phyloP scores from a whole-genome alignment of 1,284 basidiomycete genomes.

The Exobasidium cylindrosporum region DNA sequence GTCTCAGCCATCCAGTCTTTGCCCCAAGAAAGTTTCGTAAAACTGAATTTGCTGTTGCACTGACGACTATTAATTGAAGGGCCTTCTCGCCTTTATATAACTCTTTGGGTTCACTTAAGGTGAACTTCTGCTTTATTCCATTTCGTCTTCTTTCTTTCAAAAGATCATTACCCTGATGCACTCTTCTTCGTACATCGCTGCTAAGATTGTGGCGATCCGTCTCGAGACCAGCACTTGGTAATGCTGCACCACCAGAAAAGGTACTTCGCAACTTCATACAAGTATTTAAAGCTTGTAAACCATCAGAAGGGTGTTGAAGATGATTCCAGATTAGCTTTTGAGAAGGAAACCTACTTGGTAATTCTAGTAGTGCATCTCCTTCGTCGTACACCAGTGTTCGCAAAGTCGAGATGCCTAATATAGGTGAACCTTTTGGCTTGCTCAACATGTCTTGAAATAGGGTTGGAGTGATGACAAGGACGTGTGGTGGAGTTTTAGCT shows the following conservation, averaged over 20 bases:
- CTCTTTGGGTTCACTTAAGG: slow-evolving; percentile 20
- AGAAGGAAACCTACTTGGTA: slow-evolving; percentile 48
- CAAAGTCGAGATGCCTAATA: slow-evolving; percentile 41
- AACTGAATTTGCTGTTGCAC: slow-evolving; percentile 52
- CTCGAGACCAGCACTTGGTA: slow-evolving; percentile 44
- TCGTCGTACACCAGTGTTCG: slow-evolving; percentile 50
- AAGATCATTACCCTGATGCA: slow-evolving; percentile 14
- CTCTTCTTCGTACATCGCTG: slow-evolving; percentile 29
- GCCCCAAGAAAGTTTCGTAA: slow-evolving; percentile 52
- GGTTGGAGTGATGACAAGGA: slow-evolving; percentile 48
- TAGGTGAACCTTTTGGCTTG: slow-evolving; percentile 26
- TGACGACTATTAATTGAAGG: slow-evolving; percentile 45
- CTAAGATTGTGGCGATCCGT: slow-evolving; percentile 21
- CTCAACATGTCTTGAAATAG: slow-evolving; percentile 42
- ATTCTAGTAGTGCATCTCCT: slow-evolving; percentile 47
- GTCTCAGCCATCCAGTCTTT: slow-evolving; percentile 51
- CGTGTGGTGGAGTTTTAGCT: slow-evolving; percentile 36
- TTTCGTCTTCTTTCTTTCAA: slow-evolving; percentile 5
- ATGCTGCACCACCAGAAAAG: slow-evolving; percentile 40
- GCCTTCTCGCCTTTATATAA: slow-evolving; percentile 16
- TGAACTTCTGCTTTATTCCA: background rate
- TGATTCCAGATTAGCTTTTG: slow-evolving; percentile 47
- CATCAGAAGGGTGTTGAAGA: slow-evolving; percentile 43
- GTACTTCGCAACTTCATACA: slow-evolving; percentile 43
- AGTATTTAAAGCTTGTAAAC: slow-evolving; percentile 38